These are phyloP conservation scores for Colletotrichum truncatum DNA, from an alignment of 2,329 filamentous ascomycete species.

Conservation along the genomic window DNA sequence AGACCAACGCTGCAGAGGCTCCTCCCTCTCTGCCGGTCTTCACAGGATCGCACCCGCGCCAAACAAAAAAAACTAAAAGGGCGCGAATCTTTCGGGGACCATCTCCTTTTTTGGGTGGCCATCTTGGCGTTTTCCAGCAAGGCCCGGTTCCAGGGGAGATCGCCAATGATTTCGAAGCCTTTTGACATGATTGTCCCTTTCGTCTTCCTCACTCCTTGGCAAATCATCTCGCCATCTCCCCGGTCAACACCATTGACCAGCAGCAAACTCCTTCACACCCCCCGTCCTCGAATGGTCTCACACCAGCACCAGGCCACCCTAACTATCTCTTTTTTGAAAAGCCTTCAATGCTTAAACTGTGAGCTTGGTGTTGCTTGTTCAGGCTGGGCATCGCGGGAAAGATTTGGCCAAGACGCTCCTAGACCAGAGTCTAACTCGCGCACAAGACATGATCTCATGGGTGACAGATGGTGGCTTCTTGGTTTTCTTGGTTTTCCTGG, in stretches of 20 bases:
- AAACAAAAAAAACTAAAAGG: constrained; percentile 5
- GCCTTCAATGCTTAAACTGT: neutral
- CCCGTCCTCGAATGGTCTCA: neutral
- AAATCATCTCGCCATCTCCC: neutral
- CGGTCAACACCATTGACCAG: neutral
- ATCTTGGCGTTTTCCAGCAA: neutral
- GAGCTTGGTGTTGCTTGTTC: constrained; percentile 24
- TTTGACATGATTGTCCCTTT: neutral
- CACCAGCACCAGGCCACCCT: neutral
- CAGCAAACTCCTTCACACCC: neutral
- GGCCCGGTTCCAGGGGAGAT: neutral
- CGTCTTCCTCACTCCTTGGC: neutral
- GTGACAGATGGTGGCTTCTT: neutral
- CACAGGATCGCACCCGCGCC: constrained; percentile 6
- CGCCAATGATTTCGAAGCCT: neutral
- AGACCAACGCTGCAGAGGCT: constrained; percentile 15
- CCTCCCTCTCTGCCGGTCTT: constrained; percentile 1
- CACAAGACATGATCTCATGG: neutral
- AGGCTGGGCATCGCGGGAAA: constrained; percentile 6
- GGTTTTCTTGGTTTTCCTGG: constrained; percentile 13
- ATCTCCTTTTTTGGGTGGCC: neutral
- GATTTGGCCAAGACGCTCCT: neutral
- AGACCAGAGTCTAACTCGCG: neutral
- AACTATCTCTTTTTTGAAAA: neutral
- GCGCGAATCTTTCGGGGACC: neutral